Base-by-base conservation (phyloP, 2,329 filamentous ascomycete genomes). In the Neonectria faginata region DNA sequence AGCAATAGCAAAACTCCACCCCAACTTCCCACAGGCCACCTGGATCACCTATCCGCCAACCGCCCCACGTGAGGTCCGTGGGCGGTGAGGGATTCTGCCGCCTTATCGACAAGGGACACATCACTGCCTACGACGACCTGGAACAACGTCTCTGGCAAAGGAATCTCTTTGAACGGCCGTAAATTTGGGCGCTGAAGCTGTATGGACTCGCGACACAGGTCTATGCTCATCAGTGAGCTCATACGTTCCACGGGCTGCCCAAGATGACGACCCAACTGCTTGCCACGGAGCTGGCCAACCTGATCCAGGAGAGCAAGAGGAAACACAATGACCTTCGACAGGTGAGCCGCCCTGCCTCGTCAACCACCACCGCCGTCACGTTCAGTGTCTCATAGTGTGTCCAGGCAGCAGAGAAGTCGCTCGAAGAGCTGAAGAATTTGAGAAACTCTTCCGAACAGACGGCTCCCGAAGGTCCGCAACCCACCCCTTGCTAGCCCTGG, bases 221-320 rank as follows among this genome's bases (percentile, higher is more conserved):
- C 29, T 50, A 73, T 70, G 70, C 67, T 72, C 73, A 64, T 48
- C 60, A 39, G 65, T 70, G 73, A 73, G 74, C 71, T 55, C 61
- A 60, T 64, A 65, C 51, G 53, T 62, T 44, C 60, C 61, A 69
- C 52, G 63, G 59, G 57, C 63, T 64, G 71, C 68, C 68, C 78
- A 90, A 82, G 75, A 97, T 97, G 94, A 97, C 94, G 79, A 91
- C 93, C 74, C 93, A 97, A 86, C 90, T 97, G 75, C 87, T 97
- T 75, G 89, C 91, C 76, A 90, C 92, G 63, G 94, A 97, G 86
- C 88, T 97, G 78, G 88, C 91, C 75, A 97, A 93, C 82, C 88
- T 97, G 78, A 91, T 97, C 74, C 93, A 97, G 80, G 96, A 99
- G 83, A 96, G 94, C 77, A 98, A 97, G 81, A 89, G 95, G 75